Conservation (phyloP, 257 asterid species). For the Ajuga chamaepitys region DNA sequence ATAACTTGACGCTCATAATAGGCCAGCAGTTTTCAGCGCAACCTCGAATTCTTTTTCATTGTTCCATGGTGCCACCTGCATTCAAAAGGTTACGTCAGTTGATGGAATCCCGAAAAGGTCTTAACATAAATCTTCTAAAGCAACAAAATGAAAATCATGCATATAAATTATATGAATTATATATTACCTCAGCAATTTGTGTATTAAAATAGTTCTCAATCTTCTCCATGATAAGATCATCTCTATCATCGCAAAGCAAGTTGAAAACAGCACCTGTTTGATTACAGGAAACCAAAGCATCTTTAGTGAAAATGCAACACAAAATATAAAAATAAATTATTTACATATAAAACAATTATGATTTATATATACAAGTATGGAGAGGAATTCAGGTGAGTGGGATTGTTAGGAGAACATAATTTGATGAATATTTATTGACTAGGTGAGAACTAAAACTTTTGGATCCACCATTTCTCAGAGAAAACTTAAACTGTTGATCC, state of each 20-base stretch:
- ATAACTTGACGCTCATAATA: conserved; percentile 25
- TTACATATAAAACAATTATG: too few species aligned
- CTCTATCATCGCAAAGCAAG: conserved; percentile 21
- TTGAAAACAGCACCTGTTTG: conserved; percentile 37
- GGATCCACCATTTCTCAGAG: too few species aligned
- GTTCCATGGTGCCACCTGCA: conserved; percentile 54
- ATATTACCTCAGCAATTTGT: conserved; percentile 45
- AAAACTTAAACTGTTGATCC: too few species aligned
- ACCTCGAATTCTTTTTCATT: conserved; percentile 38
- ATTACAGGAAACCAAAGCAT: neutral
- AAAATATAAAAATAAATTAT: too few species aligned
- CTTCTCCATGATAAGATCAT: conserved; percentile 40
- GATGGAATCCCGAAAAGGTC: neutral
- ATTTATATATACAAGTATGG: too few species aligned
- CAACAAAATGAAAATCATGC: neutral
- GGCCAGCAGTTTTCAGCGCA: conserved; percentile 61
- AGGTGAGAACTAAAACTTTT: too few species aligned
- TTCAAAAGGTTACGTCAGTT: neutral
- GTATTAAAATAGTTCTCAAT: conserved; percentile 52
- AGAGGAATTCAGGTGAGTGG: too few species aligned
- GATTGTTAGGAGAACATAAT: too few species aligned
- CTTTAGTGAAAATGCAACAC: neutral
- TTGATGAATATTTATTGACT: too few species aligned
- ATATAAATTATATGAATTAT: neutral
- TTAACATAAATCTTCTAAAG: neutral